Conservation (phyloP, 1,139 yeast species). For the Candida dubliniensis region DNA sequence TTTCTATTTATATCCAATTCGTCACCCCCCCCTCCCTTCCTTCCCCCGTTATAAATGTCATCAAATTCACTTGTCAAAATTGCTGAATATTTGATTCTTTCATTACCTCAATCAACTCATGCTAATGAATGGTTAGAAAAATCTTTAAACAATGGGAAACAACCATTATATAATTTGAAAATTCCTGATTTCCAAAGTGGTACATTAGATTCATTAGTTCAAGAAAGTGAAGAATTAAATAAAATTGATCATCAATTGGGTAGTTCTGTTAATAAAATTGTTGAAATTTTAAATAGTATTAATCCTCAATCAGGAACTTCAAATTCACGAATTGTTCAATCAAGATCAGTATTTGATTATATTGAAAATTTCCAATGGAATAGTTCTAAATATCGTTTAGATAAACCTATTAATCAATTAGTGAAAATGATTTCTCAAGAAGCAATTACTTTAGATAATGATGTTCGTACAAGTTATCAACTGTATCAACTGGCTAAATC, state of each 20-base stretch:
- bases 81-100: conserved; percentile 49
- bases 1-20: not conserved
- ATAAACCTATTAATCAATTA: conserved; percentile 76
- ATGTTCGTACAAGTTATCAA: conserved; percentile 69
- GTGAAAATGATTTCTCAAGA: conserved; percentile 71
- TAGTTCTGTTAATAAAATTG: conserved; percentile 66
- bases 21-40: too few relatives aligned
- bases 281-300: conserved; percentile 63
- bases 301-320: conserved; percentile 32
- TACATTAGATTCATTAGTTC: conserved; percentile 86
- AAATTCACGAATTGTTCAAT: conserved; percentile 36
- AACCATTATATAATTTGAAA: conserved; percentile 45
- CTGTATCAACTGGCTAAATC: conserved; percentile 80
- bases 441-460: conserved; percentile 78
- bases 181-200: conserved; percentile 95
- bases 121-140: conserved; percentile 46
- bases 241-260: conserved; percentile 78
- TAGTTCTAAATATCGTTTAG: conserved; percentile 78
- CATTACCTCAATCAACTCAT: conserved; percentile 52
- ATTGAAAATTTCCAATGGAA: conserved; percentile 85
- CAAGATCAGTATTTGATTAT: conserved; percentile 56
- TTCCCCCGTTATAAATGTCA: not conserved
- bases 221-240: conserved; percentile 84
- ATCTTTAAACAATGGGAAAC: conserved; percentile 44
- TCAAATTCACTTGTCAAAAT: conserved; percentile 13